A percentile compares a stretch with the other conserved stretches of the same genome.
These are phyloP conservation scores for Rhynchospora pubera DNA, from an alignment of 176 grass and related monocot genomes.

Conservation along the genomic window DNA sequence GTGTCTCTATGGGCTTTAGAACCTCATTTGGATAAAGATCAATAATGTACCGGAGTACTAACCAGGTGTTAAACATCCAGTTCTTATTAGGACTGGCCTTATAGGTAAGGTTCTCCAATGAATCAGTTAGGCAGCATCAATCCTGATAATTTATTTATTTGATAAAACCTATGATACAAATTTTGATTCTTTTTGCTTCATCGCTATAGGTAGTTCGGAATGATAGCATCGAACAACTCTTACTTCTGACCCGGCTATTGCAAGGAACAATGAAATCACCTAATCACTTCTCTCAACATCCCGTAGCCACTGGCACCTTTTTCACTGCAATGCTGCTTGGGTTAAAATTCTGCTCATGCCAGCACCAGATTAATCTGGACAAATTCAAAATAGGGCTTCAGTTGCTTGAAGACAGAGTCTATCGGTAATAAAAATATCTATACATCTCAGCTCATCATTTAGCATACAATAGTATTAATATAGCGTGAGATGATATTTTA, in stretches of 20 bases:
- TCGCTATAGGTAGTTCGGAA: conserved; percentile 71
- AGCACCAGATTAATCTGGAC: conserved; percentile 72
- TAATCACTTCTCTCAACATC: conserved; percentile 85
- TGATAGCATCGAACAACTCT: conserved; percentile 95
- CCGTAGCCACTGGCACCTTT: conserved; percentile 84
- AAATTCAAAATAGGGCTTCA: conserved; percentile 88
- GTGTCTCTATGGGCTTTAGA: not conserved
- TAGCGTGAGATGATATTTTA: conserved; percentile 1
- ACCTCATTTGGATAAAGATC: not conserved
- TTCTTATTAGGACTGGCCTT: not conserved
- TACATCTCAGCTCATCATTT: conserved; percentile 14
- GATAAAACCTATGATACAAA: not conserved
- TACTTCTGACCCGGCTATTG: conserved; percentile 86
- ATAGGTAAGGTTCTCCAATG: not conserved
- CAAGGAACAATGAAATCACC: conserved; percentile 98
- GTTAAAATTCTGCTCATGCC: conserved; percentile 89
- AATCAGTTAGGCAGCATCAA: not conserved
- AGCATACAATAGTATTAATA: conserved; percentile 2
- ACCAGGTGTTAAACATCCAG: not conserved
- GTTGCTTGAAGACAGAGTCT: conserved; percentile 90
- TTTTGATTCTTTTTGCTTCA: not conserved
- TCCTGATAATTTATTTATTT: conserved; percentile 2
- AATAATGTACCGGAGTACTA: not conserved
- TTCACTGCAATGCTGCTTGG: conserved; percentile 95
- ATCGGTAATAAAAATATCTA: conserved; percentile 49